These are phyloP conservation scores for Cyclotella cryptica DNA, from an alignment of 108 stramenopile genomes.

Conservation along the genomic window DNA sequence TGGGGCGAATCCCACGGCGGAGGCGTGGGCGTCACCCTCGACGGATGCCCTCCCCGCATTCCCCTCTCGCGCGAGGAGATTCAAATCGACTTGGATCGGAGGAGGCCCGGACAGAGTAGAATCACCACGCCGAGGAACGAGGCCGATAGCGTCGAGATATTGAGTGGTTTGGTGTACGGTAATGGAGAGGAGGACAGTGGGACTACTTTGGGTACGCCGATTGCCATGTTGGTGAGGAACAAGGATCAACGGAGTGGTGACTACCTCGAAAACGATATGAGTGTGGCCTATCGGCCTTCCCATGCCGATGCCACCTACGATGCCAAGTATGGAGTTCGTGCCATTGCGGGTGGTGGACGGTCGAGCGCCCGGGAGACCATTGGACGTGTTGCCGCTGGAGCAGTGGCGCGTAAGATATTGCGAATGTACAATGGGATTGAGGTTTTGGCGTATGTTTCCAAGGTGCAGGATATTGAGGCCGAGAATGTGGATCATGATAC, in stretches of 20 bases:
- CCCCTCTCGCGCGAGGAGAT: conserved; percentile 89
- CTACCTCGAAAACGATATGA: conserved; percentile 97
- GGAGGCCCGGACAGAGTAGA: conserved; percentile 89
- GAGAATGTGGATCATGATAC: conserved; percentile 86
- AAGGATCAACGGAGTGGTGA: conserved; percentile 92
- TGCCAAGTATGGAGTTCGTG: conserved; percentile 98
- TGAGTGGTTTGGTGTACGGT: conserved; percentile 88
- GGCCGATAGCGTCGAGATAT: conserved; percentile 94
- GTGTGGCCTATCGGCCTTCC: conserved; percentile 94
- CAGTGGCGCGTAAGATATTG: conserved; percentile 95
- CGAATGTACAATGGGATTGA: conserved; percentile 88
- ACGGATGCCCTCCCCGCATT: conserved; percentile 97
- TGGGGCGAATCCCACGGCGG: conserved; percentile 99
- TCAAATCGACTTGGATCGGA: conserved; percentile 94
- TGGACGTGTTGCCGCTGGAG: conserved; percentile 98
- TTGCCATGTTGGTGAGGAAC: conserved; percentile 97
- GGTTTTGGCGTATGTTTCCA: conserved; percentile 93
- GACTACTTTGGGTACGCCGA: conserved; percentile 96
- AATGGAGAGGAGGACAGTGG: conserved; percentile 31
- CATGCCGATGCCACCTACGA: conserved; percentile 99
- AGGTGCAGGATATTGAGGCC: conserved; percentile 88
- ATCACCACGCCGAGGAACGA: conserved; percentile 99
- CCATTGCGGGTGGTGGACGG: conserved; percentile 97
- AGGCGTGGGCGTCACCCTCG: conserved; percentile 95
- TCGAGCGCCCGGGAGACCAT: conserved; percentile 97